Base-by-base conservation (phyloP, 768 basidiomycete genomes). In the Trametes cinnabarina region DNA sequence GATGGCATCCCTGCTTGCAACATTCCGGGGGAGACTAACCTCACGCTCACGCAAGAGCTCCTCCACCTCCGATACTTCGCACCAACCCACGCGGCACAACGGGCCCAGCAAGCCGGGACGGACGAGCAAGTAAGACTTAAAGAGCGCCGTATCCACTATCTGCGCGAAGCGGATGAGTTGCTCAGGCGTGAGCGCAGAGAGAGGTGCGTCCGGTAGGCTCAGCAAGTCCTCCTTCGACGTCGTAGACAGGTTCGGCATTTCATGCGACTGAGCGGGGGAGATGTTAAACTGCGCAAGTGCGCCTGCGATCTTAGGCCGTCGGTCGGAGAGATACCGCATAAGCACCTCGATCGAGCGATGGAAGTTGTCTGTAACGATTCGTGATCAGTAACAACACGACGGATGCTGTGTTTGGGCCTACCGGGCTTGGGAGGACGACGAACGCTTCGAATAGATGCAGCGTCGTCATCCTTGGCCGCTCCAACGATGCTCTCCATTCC, bases 31-130 rank as follows among this genome's bases (percentile, higher is more conserved):
- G 9, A 32, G 30, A 32, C 37, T 8, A 55, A 92, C 95, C 83
- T 89, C 87, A 34, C 88, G 82, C 26, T 82, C 83, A 56, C 84
- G 80, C 51, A 99, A 73, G 58, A 93, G 83, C 68, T 90, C 93
- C 69, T 99, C 94, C 1, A 95, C 92, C 66, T 95, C 91, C 4
- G 85, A 85, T 1, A 98, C 94, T 68, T 98, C 97, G 71, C 96
- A 98, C 94, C 94, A 99, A 2, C 92, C 83, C 23, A 96, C 76
- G 41, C 96, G 82, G 72, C 96, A 98, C 48, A 98, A 72, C 28
- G 92, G 85, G 0, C 92, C 93, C 10, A 98, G 75, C 55, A 99
- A 74, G 12, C 80, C 82, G 0, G 96, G 93, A 42, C 88, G 78
- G 40, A 88, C 87, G 20, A 92, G 79, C 20, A 98, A 74, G 71